Conservation (phyloP, 73 alveolate species). For the Strombidium stylifer region DNA sequence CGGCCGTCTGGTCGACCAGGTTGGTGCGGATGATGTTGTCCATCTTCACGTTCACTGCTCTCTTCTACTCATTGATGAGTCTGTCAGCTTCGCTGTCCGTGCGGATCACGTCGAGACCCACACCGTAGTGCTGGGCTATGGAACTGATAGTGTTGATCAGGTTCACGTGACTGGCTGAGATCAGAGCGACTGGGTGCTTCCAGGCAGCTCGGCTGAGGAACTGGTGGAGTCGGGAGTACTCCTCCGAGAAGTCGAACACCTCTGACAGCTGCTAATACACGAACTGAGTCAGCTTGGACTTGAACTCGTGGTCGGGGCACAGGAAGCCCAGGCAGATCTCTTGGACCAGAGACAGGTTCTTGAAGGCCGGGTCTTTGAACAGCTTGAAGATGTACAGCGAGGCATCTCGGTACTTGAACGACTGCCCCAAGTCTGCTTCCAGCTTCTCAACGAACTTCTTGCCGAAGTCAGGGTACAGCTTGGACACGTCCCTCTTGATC, state of each 20-base stretch:
- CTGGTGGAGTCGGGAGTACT: conserved; percentile 30
- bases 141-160: conserved; percentile 59
- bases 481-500: conserved; percentile 25
- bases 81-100: conserved; percentile 40
- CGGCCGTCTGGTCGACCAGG: too few relatives aligned
- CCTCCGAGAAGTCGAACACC: conserved; percentile 47
- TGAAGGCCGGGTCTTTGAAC: conserved; percentile 10
- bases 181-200: conserved; percentile 52
- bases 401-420: not conserved
- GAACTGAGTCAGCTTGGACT: conserved; percentile 45
- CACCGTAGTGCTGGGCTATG: conserved; percentile 60
- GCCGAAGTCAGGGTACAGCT: conserved; percentile 27
- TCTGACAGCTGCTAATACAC: conserved; percentile 46
- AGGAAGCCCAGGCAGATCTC: conserved; percentile 41
- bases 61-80: not conserved
- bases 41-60: too few relatives aligned
- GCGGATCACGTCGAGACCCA: conserved; percentile 62
- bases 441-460: conserved; percentile 18
- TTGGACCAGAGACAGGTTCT: conserved; percentile 16
- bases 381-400: conserved; percentile 7
- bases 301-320: conserved; percentile 53
- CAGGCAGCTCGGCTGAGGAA: conserved; percentile 55
- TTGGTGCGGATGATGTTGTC: too few relatives aligned
- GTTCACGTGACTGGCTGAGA: conserved; percentile 35
- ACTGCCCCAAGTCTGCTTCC: not conserved